A percentile compares a stretch with the other conserved stretches of the same genome.
Evolutionary conservation across 352 stramenopile species (phyloP).

Genomic region (Phytophthora aleatoria): DNA sequence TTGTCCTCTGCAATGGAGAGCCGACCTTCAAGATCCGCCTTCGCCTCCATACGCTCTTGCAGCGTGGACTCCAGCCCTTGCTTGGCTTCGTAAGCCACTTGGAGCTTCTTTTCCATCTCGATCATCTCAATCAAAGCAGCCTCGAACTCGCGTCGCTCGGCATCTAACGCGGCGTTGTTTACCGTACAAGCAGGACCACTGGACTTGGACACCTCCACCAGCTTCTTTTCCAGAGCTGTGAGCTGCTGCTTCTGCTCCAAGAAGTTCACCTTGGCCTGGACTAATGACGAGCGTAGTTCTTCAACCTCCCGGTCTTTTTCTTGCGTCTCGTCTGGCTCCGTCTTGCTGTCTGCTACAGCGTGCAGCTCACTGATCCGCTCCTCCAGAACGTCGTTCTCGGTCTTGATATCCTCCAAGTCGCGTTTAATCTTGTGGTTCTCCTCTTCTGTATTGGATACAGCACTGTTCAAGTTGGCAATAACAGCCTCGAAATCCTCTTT

Average conservation of each 20-base stretch:
- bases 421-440: constrained; percentile 39
- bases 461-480: constrained; percentile 24
- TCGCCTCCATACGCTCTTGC: constrained; percentile 55
- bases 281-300: constrained; percentile 57
- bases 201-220: constrained; percentile 53
- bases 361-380: constrained; percentile 59
- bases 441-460: constrained; percentile 23
- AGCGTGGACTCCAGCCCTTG: constrained; percentile 55
- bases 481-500: constrained; percentile 44
- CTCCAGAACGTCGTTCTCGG: constrained; percentile 62
- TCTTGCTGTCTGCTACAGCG: constrained; percentile 38
- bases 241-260: constrained; percentile 62
- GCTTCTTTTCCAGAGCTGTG: constrained; percentile 58
- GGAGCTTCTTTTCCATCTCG: constrained; percentile 69
- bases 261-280: constrained; percentile 62
- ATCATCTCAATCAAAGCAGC: constrained; percentile 67
- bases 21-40: constrained; percentile 48
- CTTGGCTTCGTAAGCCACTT: constrained; percentile 64
- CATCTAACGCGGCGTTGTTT: constrained; percentile 41
- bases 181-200: constrained; percentile 25
- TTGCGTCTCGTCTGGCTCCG: constrained; percentile 42
- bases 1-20: constrained; percentile 56
- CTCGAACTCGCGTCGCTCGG: constrained; percentile 67
- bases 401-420: constrained; percentile 53
- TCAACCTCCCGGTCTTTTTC: constrained; percentile 62